phyloP scores from a whole-genome alignment of 768 basidiomycete species.

The Mycena indigotica region DNA sequence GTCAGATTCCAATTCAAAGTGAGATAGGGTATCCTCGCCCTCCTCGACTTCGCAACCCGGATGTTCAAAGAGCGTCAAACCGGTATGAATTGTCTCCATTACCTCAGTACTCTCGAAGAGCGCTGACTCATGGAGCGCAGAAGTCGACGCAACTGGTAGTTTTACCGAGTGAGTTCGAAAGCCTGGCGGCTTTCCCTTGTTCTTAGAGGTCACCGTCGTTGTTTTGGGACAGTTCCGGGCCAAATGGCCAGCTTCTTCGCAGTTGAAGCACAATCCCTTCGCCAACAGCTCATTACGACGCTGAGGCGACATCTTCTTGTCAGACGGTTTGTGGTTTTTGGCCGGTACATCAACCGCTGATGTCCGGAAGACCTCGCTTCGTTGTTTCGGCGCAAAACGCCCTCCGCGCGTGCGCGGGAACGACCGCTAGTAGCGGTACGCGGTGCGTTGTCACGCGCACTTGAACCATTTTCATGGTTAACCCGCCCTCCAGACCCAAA shows the following conservation, averaged over 20 bases:
- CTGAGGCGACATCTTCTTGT: background rate
- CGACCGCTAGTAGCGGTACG: background rate
- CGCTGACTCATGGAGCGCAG: background rate
- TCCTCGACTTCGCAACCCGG: too few relatives aligned
- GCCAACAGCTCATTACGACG: conserved; percentile 18
- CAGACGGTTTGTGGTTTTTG: background rate
- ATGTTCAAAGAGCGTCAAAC: too few relatives aligned
- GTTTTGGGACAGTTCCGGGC: conserved; percentile 9
- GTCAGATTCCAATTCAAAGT: background rate
- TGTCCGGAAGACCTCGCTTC: background rate
- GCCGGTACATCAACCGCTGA: background rate
- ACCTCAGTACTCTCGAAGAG: background rate
- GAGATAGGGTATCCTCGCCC: too few relatives aligned
- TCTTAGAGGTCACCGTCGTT: background rate
- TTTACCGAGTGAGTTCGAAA: background rate
- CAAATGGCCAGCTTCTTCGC: conserved; percentile 30
- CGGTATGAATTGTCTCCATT: too few relatives aligned
- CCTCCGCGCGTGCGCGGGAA: conserved; percentile 29
- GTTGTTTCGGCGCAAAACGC: background rate
- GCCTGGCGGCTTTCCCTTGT: background rate
- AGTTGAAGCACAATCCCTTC: conserved; percentile 32
- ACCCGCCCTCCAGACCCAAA: too few relatives aligned
- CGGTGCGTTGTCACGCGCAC: too few relatives aligned
- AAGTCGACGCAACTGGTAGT: background rate
- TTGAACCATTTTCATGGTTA: too few relatives aligned